Evolutionary conservation across 208 protist genomes (phyloP).

Genomic region (Leishmania arabica): DNA sequence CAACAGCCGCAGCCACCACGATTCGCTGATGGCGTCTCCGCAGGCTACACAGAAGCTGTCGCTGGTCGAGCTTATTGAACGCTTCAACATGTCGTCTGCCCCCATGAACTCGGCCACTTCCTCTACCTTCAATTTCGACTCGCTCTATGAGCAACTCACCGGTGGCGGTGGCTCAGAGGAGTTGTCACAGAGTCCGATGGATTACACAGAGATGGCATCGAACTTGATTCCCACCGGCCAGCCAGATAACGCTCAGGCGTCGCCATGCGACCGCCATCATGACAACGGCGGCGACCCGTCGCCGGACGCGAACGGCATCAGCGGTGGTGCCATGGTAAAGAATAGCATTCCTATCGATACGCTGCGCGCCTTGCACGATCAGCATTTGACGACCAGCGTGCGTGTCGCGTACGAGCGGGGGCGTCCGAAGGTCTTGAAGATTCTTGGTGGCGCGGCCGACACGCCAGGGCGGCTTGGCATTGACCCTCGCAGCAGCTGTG

Average conservation of each 20-base stretch:
- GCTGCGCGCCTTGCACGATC: slow-evolving; percentile 93
- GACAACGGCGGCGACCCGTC: slow-evolving; percentile 1
- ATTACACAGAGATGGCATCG: slow-evolving; percentile 19
- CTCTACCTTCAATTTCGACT: slow-evolving; percentile 44
- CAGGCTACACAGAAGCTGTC: slow-evolving; percentile 43
- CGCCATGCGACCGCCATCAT: slow-evolving; percentile 7
- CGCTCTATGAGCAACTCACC: slow-evolving; percentile 54
- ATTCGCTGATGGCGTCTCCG: slow-evolving; percentile 47
- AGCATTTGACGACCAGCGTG: slow-evolving; percentile 70
- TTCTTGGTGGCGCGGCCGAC: slow-evolving; percentile 42
- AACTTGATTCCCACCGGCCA: background rate
- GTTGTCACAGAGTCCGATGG: slow-evolving; percentile 20
- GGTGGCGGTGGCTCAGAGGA: slow-evolving; percentile 31
- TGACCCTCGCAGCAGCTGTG: slow-evolving; percentile 48
- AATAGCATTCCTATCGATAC: slow-evolving; percentile 95
- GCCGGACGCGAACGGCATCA: slow-evolving; percentile 20
- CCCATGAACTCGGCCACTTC: slow-evolving; percentile 6
- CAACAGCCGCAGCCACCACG: slow-evolving; percentile 22
- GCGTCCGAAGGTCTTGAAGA: slow-evolving; percentile 49
- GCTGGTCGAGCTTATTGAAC: slow-evolving; percentile 52
- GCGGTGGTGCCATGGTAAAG: slow-evolving; percentile 15
- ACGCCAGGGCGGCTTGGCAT: slow-evolving; percentile 61
- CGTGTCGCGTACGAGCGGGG: slow-evolving; percentile 61
- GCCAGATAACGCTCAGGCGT: background rate
- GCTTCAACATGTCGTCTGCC: slow-evolving; percentile 36